Base-by-base conservation (phyloP, 2,329 filamentous ascomycete species). In the Xylariales sp. region DNA sequence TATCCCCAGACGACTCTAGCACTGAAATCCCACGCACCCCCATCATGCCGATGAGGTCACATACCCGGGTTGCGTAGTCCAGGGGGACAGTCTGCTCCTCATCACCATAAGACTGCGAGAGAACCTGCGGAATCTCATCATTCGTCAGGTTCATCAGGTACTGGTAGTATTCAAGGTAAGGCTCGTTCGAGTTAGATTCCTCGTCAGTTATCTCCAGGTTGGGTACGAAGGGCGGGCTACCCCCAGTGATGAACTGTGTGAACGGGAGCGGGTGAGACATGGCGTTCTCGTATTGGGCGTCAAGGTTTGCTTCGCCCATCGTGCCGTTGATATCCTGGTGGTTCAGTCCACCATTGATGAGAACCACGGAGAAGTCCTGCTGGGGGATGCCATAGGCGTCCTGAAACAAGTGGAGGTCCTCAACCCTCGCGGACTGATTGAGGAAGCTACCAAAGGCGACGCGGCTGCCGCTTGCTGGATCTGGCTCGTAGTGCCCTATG, bases 81-180 rank as follows among this genome's bases (percentile, higher is more conserved):
- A 35, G 10, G 4, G 56, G 56, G 2, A 61, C 50, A 3, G 52
- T 53, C 39, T 59, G 54, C 43, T 62, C 59, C 28, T 58, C 51
- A 38, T 60, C 57, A 7, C 51, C 60, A 62, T 40, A 40, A 11
- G 74, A 78, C 15, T 78, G 69, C 34, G 72, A 73, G 10, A 82
- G 64, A 2, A 80, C 71, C 38, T 76, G 74, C 1, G 78, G 78
- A 10, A 79, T 27, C 11, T 40, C 38, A 5, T 24, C 52, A 15
- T 68, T 55, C 11, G 60, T 55, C 45, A 67, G 62, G 16, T 50
- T 56, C 1, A 80, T 61, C 6, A 81, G 58, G 45, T 71, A 66
- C 41, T 75, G 62, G 11, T 80, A 60, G 48, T 76, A 72, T 27
- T 73, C 68, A 4, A 80, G 58, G 47, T 76, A 81, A 0, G 78